Percentiles rank a stretch among this genome's conserved stretches.
These are phyloP conservation scores for Hericium coralloides DNA, from an alignment of 768 basidiomycete genomes.

Conservation along the genomic window DNA sequence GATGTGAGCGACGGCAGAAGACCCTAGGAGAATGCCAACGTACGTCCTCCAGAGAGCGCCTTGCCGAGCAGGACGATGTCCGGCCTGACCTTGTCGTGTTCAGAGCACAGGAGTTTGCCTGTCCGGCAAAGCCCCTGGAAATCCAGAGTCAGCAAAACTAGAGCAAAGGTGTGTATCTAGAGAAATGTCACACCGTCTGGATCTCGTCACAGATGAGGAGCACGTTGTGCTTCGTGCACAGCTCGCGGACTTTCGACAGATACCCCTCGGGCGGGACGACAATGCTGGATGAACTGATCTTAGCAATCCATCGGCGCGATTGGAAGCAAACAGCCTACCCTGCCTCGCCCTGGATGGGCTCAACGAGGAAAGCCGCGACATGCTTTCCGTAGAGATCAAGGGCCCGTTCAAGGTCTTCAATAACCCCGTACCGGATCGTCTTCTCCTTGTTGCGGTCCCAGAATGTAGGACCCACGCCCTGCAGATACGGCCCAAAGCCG, in stretches of 20 bases:
- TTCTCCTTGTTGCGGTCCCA: slow-evolving; percentile 40
- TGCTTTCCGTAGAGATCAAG: slow-evolving; percentile 72
- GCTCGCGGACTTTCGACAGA: slow-evolving; percentile 59
- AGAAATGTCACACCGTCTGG: slow-evolving; percentile 58
- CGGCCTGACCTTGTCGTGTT: slow-evolving; percentile 82
- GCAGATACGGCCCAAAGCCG: slow-evolving; percentile 89
- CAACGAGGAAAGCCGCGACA: slow-evolving; percentile 89
- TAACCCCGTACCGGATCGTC: slow-evolving; percentile 75
- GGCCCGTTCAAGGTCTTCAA: slow-evolving; percentile 75
- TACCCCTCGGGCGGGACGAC: slow-evolving; percentile 89
- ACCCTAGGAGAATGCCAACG: slow-evolving; percentile 18
- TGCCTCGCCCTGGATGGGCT: slow-evolving; percentile 99
- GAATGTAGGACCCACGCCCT: slow-evolving; percentile 75
- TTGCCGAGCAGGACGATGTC: slow-evolving; percentile 93
- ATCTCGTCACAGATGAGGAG: slow-evolving; percentile 98
- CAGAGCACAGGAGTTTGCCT: slow-evolving; percentile 86
- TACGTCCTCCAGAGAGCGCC: slow-evolving; percentile 91
- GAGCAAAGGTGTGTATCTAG: neutral
- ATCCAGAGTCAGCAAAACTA: slow-evolving; percentile 1
- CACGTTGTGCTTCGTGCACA: slow-evolving; percentile 90
- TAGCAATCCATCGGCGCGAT: neutral
- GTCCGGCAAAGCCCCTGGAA: slow-evolving; percentile 80
- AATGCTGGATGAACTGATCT: slow-evolving; percentile 44
- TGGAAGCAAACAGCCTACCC: slow-evolving; percentile 44
- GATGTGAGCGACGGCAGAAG: neutral